These are phyloP conservation scores for Collybia sp. DNA, from an alignment of 768 basidiomycete genomes.

Conservation along the genomic window DNA sequence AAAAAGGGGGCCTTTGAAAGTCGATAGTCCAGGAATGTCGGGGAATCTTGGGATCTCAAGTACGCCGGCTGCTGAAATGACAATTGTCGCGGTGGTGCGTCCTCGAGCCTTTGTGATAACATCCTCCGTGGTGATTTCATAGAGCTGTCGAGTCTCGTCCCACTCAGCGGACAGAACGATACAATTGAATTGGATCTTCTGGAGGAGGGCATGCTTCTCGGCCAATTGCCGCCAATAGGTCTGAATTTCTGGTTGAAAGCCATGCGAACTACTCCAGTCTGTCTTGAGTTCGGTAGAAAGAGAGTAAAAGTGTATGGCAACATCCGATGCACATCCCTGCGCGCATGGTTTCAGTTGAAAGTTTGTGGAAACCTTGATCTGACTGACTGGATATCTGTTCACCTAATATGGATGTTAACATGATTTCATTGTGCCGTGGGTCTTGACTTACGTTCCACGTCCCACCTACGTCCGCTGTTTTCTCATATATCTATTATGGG, in stretches of 20 bases:
- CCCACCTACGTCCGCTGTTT: constrained; percentile 39
- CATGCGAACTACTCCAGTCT: constrained; percentile 33
- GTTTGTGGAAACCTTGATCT: not conserved
- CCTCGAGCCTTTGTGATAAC: constrained; percentile 22
- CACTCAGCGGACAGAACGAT: constrained; percentile 42
- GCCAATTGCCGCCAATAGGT: constrained; percentile 30
- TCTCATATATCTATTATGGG: constrained; percentile 38
- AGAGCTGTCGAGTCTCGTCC: constrained; percentile 29
- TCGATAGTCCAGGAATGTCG: constrained; percentile 24
- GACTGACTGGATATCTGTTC: constrained; percentile 28
- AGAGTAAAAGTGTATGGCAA: constrained; percentile 31
- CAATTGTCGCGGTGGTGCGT: constrained; percentile 33
- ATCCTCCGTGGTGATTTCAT: constrained; percentile 31
- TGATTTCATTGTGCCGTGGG: not conserved
- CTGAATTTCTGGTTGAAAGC: constrained; percentile 35
- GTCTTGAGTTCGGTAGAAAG: constrained; percentile 36
- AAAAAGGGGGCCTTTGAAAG: constrained; percentile 45
- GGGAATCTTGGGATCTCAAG: constrained; percentile 39
- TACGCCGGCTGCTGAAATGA: constrained; percentile 46
- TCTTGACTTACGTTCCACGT: constrained; percentile 43
- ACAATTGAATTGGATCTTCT: constrained; percentile 36
- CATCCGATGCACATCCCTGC: constrained; percentile 38
- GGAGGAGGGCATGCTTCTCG: constrained; percentile 35
- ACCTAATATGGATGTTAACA: constrained; percentile 17
- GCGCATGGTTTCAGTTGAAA: not conserved